Conservation (phyloP, 371 early-diverging fungal species). For the Rhizopus stolonifer region DNA sequence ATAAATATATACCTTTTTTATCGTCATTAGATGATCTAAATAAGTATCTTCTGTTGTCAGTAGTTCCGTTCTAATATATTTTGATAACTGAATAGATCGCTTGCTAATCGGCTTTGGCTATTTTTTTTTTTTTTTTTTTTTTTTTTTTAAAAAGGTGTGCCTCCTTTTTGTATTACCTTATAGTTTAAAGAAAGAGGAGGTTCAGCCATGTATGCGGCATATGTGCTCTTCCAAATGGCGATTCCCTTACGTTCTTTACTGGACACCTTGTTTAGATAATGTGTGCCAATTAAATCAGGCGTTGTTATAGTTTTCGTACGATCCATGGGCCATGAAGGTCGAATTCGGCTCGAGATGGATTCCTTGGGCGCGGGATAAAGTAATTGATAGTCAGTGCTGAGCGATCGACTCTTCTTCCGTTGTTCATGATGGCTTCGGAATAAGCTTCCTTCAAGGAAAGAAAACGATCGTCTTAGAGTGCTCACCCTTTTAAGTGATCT, state of each 20-base stretch:
- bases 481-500: conserved; percentile 2
- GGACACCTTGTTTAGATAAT: conserved; percentile 11
- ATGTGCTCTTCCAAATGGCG: conserved; percentile 16
- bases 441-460: conserved; percentile 32
- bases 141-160: no score
- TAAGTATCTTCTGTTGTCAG: conserved; percentile 40
- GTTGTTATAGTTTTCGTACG: conserved; percentile 8
- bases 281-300: neutral
- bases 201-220: conserved; percentile 10
- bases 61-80: conserved; percentile 33
- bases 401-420: conserved; percentile 16
- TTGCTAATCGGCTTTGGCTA: conserved; percentile 8
- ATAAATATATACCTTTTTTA: conserved; percentile 25
- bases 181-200: conserved; percentile 6
- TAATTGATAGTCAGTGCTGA: conserved; percentile 10
- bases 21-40: conserved; percentile 27
- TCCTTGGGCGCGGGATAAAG: conserved; percentile 4
- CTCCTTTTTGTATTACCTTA: conserved; percentile 13
- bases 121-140: no score
- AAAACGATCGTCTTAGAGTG: conserved; percentile 33
- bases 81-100: conserved; percentile 26
- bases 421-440: conserved; percentile 9
- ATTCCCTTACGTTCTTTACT: conserved; percentile 17
- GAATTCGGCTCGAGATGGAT: conserved; percentile 19
- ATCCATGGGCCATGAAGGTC: conserved; percentile 19